A percentile compares a stretch with the other conserved stretches of the same genome.
Conservation (phyloP, 2,329 filamentous ascomycete genomes). For the Pseudocercospora musae region DNA sequence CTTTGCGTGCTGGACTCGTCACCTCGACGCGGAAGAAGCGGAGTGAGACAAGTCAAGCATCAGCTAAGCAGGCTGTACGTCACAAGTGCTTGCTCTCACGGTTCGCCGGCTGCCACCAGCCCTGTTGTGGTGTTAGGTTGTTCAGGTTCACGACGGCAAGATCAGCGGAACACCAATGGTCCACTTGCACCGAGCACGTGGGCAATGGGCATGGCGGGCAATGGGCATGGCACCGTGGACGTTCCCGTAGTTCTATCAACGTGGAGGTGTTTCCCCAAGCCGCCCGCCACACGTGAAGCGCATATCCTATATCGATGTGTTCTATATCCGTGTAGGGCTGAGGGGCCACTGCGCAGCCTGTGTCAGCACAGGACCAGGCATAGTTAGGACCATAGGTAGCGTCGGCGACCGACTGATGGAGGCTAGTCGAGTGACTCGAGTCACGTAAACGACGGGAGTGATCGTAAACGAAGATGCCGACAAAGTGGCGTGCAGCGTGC, state of each 20-base stretch:
- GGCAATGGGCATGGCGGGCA: too few relatives aligned
- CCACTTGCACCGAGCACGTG: neutral
- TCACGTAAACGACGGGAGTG: too few relatives aligned
- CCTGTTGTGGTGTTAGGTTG: too few relatives aligned
- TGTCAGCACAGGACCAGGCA: too few relatives aligned
- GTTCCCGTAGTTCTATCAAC: too few relatives aligned
- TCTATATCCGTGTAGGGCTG: too few relatives aligned
- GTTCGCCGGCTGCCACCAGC: neutral
- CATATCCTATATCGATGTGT: too few relatives aligned
- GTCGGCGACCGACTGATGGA: neutral
- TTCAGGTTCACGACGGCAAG: neutral
- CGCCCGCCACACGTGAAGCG: too few relatives aligned
- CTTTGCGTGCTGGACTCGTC: neutral
- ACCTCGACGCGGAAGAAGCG: neutral
- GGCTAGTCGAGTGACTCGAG: neutral
- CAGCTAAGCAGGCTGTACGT: neutral
- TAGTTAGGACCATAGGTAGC: too few relatives aligned
- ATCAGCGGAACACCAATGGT: neutral
- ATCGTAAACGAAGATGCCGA: neutral
- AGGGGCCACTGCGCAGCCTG: too few relatives aligned
- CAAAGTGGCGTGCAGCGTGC: neutral
- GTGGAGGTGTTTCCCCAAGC: neutral
- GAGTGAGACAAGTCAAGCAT: conserved; percentile 1
- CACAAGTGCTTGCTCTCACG: neutral
- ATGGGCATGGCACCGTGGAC: too few relatives aligned